Evolutionary conservation across 148 eudicot genomes (phyloP), one percentile per base, ranked within the genome.

Genomic region (Euryodendron excelsum): DNA sequence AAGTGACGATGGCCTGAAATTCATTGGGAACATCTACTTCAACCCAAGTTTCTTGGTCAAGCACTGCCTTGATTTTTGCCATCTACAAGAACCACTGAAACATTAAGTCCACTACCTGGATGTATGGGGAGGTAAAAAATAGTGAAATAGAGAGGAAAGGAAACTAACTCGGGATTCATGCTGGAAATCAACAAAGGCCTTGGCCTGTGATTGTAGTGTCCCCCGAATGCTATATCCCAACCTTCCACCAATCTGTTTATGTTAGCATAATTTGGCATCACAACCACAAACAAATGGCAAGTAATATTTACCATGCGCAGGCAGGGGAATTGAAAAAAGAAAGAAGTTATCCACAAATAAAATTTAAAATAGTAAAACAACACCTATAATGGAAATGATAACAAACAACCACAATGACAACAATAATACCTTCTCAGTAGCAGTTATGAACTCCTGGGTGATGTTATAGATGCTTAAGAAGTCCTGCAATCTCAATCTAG

Each of bases 11-110:
- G 78, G 90, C 84, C 84, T 96, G 99, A 80, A 93, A 96, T 80
- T 96, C 99, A 77, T 89, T 92, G 21, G 98, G 98, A 53, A 93
- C 99, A 82, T 96, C 98, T 53, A 92, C 89, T 85, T 96, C 98
- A 70, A 88, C 85, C 99, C 99, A 96, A 73, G 97, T 93, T 84
- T 96, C 99, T 87, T 93, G 99, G 83, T 96, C 99, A 79, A 96
- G 87, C 69, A 93, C 84, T 77, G 98, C 99, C 84, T 85, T 92
- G 47, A 93, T 89, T 88, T 96, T 92, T 39, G 93, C 82, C 88
- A 94, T 89, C 99, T 96, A 85, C 69, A 77, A 48, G 53, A 82
- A 76, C 73, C 78, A 88, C 74, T 55, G 76, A 28, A 82, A 78
- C 45, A 41, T 20, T 63, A 30, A 74, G 50, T 31, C 76, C 77